Evolutionary conservation across 441 rosid species (phyloP).

Genomic region (Populus tomentosa): DNA sequence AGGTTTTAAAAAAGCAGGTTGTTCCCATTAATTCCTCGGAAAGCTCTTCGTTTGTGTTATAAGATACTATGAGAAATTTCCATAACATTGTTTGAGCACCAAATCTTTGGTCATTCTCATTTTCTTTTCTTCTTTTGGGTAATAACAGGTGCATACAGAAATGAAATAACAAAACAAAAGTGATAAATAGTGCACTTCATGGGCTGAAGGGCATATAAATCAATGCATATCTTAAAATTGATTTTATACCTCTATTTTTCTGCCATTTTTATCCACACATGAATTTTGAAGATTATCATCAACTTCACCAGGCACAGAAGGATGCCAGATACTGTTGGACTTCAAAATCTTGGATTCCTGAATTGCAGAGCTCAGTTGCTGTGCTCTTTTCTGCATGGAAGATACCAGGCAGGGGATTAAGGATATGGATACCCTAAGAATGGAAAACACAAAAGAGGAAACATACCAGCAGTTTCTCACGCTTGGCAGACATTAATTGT

Average conservation of each 20-base stretch:
- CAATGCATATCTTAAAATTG: conserved; percentile 21
- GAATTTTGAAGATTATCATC: conserved; percentile 21
- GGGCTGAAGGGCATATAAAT: conserved; percentile 6
- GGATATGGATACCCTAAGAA: conserved; percentile 6
- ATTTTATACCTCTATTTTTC: conserved; percentile 45
- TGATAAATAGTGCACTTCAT: neutral
- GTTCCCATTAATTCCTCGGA: too few species aligned
- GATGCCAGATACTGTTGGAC: conserved; percentile 28
- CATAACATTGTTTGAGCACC: neutral
- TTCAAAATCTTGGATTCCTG: conserved; percentile 53
- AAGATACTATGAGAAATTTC: too few species aligned
- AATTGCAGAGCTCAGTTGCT: conserved; percentile 41
- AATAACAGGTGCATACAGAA: neutral
- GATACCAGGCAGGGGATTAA: conserved; percentile 22
- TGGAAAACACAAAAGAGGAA: conserved; percentile 10
- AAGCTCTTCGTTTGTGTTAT: too few species aligned
- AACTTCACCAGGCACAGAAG: conserved; percentile 25
- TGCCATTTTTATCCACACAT: conserved; percentile 19
- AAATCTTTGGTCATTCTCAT: neutral
- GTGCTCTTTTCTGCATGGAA: conserved; percentile 53
- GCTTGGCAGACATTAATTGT: conserved; percentile 53
- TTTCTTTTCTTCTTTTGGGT: neutral
- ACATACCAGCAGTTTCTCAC: conserved; percentile 57
- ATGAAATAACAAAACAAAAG: neutral
- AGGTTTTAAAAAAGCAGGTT: too few species aligned